Evolutionary conservation across 108 stramenopile species (phyloP), one percentile per base, ranked within the genome.

Genomic region (Cyclotella atomus): DNA sequence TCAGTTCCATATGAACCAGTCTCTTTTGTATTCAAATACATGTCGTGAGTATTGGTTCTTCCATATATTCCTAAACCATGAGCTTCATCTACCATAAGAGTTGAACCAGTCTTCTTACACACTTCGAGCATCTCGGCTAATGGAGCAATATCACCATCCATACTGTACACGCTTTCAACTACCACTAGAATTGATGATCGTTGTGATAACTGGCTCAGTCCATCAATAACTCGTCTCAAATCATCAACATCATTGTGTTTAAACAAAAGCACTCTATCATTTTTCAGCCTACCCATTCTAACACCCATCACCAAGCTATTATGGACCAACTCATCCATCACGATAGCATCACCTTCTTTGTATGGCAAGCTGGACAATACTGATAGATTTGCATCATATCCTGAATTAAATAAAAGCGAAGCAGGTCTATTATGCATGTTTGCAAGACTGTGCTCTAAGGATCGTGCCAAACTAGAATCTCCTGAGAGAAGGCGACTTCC

Each of bases 71-170:
- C 96, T 57, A 91, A 64, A 3, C 91, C 92, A 77, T 97, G 96
- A 19, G 95, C 96, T 84, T 97, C 96, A 60, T 97, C 96, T 8
- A 97, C 93, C 35, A 97, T 75, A 15, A 95, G 88, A 34, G 43
- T 56, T 29, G 91, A 89, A 9, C 89, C 82, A 27, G 68, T 87
- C 28, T 79, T 45, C 6, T 76, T 36, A 34, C 90, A 88, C 30
- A 90, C 16, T 50, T 91, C 84, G 1, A 92, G 68, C 17, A 97
- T 87, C 9, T 87, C 71, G 57, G 65, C 35, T 52, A 99, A 83
- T 34, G 97, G 97, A 35, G 97, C 97, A 32, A 90, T 59, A 67
- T 97, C 97, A 20, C 98, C 98, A 84, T 98, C 97, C 98, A 99
- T 99, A 61, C 94, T 95, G 76, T 99, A 99, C 19, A 98, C 91